phyloP scores from a whole-genome alignment of 371 early-diverging fungal genomes.

The Mucor mucedo region DNA sequence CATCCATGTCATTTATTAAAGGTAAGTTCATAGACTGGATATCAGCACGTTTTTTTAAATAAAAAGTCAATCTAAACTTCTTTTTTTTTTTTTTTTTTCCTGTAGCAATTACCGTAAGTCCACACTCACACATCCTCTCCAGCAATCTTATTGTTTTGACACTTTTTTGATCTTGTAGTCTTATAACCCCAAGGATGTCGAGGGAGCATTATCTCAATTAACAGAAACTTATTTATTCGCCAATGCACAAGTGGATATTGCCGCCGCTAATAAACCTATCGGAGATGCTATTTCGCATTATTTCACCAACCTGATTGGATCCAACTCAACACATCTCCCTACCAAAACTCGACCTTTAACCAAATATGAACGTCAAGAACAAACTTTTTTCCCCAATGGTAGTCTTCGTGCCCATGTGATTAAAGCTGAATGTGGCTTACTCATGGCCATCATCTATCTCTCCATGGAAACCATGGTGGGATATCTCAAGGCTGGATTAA shows the following conservation, averaged over 20 bases:
- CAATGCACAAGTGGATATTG: conserved; percentile 56
- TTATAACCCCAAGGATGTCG: conserved; percentile 54
- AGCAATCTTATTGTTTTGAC: no score
- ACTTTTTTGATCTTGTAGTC: conserved; percentile 35
- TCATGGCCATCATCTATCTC: conserved; percentile 61
- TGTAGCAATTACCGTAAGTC: no score
- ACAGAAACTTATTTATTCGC: conserved; percentile 56
- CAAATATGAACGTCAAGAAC: conserved; percentile 32
- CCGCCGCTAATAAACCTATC: conserved; percentile 53
- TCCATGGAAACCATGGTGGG: conserved; percentile 62
- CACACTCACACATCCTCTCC: neutral
- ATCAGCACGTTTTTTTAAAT: neutral
- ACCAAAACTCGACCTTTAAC: conserved; percentile 42
- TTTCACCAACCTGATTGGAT: conserved; percentile 45
- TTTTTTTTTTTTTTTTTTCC: neutral
- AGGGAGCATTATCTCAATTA: conserved; percentile 48
- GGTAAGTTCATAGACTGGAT: conserved; percentile 28
- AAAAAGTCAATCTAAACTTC: neutral
- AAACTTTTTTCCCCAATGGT: conserved; percentile 55
- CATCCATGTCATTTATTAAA: conserved; percentile 51
- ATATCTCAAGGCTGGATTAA: conserved; percentile 66
- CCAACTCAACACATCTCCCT: conserved; percentile 44
- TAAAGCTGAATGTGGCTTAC: conserved; percentile 60
- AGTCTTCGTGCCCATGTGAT: conserved; percentile 66
- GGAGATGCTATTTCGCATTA: conserved; percentile 44